phyloP scores from a whole-genome alignment of 345 rosid species.

The Eucalyptus lansdowneana region DNA sequence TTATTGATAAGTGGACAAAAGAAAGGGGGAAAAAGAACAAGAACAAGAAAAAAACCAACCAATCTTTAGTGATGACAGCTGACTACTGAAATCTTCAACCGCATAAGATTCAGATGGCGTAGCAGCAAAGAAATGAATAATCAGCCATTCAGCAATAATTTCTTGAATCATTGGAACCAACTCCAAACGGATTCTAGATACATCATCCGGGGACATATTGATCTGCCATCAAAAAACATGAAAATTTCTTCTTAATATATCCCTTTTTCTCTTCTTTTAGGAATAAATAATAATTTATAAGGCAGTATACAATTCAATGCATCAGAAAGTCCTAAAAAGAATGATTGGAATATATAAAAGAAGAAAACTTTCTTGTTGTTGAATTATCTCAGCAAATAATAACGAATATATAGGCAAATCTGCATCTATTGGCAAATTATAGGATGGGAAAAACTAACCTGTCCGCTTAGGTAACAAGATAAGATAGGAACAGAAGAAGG shows the following conservation, averaged over 20 bases:
- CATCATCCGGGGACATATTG: constrained; percentile 52
- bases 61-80: constrained; percentile 82
- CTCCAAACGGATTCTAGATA: constrained; percentile 66
- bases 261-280: neutral
- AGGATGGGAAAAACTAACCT: constrained; percentile 36
- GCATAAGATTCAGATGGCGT: constrained; percentile 68
- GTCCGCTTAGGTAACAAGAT: constrained; percentile 64
- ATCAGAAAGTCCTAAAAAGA: neutral
- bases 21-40: neutral
- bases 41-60: constrained; percentile 37
- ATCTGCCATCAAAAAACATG: constrained; percentile 28
- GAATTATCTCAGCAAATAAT: neutral
- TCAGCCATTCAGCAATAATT: constrained; percentile 73
- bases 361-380: neutral
- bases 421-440: neutral
- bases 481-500: constrained; percentile 60
- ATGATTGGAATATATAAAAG: neutral
- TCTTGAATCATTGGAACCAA: constrained; percentile 89
- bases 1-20: neutral
- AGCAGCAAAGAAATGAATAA: constrained; percentile 52
- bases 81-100: constrained; percentile 78
- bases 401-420: neutral
- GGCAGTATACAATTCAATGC: neutral
- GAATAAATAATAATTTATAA: neutral
- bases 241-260: neutral